Evolutionary conservation across 2,329 filamentous ascomycete species (phyloP), one percentile per base, ranked within the genome.

Genomic region (Sarocladiaceae sp.): DNA sequence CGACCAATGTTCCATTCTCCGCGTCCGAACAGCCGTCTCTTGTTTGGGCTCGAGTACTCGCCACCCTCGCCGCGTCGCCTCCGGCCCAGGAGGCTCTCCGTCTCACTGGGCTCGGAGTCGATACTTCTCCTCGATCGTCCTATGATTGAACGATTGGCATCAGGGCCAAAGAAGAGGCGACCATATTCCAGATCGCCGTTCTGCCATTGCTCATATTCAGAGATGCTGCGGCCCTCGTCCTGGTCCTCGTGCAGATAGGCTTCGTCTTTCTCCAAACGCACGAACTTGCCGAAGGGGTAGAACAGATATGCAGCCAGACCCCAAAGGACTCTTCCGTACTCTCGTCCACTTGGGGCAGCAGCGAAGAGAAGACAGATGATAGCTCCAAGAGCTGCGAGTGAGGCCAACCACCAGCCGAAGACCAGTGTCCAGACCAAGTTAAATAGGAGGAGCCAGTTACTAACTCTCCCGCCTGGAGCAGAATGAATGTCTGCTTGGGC

Each of bases 191-290:
- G 80, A 64, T 99, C 94, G 49, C 94, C 94, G 64, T 85, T 97
- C 72, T 99, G 94, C 94, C 94, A 99, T 71, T 96, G 91, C 68
- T 99, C 94, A 66, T 99, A 99, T 72, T 99, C 94, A 62, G 90
- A 95, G 64, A 99, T 97, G 72, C 92, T 97, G 64, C 94, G 84
- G 18, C 94, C 94, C 70, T 99, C 94, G 36, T 93, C 92, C 63
- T 94, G 84, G 62, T 99, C 94, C 71, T 99, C 94, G 55, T 97
- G 88, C 46, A 90, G 77, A 65, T 99, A 99, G 39, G 88, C 87
- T 64, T 97, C 94, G 60, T 99, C 94, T 66, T 93, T 89, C 65
- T 96, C 87, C 33, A 99, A 79, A 44, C 91, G 88, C 56, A 99
- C 90, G 67, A 95, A 97, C 63, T 96, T 95, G 58, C 94, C 94